These are phyloP conservation scores for Ruellia speciosa DNA, from an alignment of 305 asterid genomes.

Conservation along the genomic window DNA sequence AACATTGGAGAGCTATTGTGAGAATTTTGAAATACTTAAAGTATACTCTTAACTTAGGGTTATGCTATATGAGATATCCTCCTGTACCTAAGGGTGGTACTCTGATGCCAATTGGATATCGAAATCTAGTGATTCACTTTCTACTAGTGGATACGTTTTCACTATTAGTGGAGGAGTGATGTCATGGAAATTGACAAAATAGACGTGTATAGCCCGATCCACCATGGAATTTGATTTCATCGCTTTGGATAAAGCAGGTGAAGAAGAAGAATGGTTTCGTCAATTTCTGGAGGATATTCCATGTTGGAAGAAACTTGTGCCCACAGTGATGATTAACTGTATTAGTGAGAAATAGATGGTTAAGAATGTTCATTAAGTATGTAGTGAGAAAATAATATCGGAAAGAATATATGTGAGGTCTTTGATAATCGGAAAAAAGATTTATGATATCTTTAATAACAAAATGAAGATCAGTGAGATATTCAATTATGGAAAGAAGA, in stretches of 20 bases:
- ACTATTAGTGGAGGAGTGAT: background rate
- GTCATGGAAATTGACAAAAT: background rate
- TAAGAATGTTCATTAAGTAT: too few species aligned
- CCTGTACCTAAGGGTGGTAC: background rate
- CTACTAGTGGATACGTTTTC: background rate
- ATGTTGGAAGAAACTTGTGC: background rate
- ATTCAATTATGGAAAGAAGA: too few species aligned
- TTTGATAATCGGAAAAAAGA: too few species aligned
- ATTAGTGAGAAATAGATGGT: too few species aligned
- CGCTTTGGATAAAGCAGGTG: background rate
- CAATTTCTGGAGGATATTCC: background rate
- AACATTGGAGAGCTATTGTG: background rate
- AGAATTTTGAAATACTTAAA: background rate
- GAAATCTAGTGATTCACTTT: background rate
- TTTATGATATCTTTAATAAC: too few species aligned
- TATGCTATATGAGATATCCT: background rate
- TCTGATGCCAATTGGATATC: slow-evolving; percentile 1
- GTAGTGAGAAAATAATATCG: too few species aligned
- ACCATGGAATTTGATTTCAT: background rate
- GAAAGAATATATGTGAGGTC: too few species aligned
- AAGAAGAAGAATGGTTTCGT: background rate
- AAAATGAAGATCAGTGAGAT: too few species aligned
- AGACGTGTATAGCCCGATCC: background rate
- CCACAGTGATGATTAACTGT: background rate
- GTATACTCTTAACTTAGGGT: background rate